Evolutionary conservation across 495 filamentous ascomycete genomes (phyloP), one percentile per base, ranked within the genome.

Genomic region (Tuber brumale): DNA sequence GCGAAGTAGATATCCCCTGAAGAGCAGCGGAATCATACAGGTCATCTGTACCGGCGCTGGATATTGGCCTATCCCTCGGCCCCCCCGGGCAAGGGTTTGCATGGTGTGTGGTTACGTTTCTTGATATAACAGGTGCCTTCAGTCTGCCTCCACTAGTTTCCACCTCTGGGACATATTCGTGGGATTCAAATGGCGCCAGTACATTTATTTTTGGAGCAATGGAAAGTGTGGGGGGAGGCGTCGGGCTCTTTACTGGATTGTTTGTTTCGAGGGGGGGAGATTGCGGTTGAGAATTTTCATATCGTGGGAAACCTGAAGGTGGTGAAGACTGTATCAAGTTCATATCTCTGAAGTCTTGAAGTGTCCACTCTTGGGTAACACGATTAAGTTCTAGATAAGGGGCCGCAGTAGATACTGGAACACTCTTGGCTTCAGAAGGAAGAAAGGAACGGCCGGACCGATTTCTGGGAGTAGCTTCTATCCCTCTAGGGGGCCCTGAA

Each of bases 101-200:
- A 18, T 35, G 57, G 57, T 19, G n/a, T 27, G 14, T 66, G 57
- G 27, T 66, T 66, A 66, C 35, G 14, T 18, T 27, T 5, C 27
- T 3, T 18, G 57, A 16, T 35, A 66, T 12, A 35, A 12, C 14
- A 18, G 57, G 31, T 66, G 12, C 5, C 7, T 66, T 35, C 27
- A 14, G 12, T 18, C 48, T 31, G 21, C 16, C 42, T 7, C 73
- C 72, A 12, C 70, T 35, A 16, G 70, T 41, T 2, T 46, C 77
- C 21, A 75, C 27, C 18, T 45, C 16, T 31, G 66, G 37, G n/a
- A 73, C 35, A 46, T 72, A 27, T 71, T 73, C 76, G 37, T 69
- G 70, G 70, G 61, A 70, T 48, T 42, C 51, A 76, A 80, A 76
- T 27, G 78, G 76, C 23, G 77, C 77, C 27, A 73, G 23, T 5